Evolutionary conservation across 2,329 filamentous ascomycete species (phyloP).

Genomic region (Neocucurbitaria cava): DNA sequence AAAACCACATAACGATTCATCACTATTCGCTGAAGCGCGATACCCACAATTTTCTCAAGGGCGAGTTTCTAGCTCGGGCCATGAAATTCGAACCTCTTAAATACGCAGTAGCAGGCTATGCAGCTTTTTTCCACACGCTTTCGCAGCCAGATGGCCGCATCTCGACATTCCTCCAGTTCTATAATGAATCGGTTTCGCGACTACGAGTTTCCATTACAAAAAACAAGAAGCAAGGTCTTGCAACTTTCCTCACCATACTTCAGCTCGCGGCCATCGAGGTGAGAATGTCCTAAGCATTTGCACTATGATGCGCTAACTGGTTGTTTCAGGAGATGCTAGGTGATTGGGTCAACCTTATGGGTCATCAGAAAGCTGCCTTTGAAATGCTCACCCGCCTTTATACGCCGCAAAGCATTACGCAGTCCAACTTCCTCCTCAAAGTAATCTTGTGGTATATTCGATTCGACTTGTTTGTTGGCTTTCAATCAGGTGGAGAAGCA

Average conservation of each 20-base stretch:
- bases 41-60: constrained; percentile 74
- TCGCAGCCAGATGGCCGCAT: constrained; percentile 74
- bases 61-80: constrained; percentile 74
- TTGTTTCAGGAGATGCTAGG: constrained; percentile 81
- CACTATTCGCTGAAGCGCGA: constrained; percentile 83
- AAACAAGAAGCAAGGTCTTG: constrained; percentile 73
- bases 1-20: constrained; percentile 76
- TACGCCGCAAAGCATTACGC: constrained; percentile 75
- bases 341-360: constrained; percentile 92
- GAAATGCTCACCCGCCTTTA: constrained; percentile 80
- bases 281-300: constrained; percentile 32
- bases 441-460: constrained; percentile 89
- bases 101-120: constrained; percentile 85
- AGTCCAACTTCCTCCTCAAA: constrained; percentile 73
- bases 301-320: constrained; percentile 10
- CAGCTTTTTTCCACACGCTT: constrained; percentile 84
- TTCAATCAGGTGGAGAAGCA: constrained; percentile 80
- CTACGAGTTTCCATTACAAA: constrained; percentile 75
- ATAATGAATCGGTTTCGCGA: constrained; percentile 83
- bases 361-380: constrained; percentile 89
- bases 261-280: constrained; percentile 95
- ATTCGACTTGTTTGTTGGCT: constrained; percentile 83
- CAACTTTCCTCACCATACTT: constrained; percentile 84
- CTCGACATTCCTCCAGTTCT: constrained; percentile 84
- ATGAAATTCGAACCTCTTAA: constrained; percentile 80